Evolutionary conservation across 2,329 filamentous ascomycete genomes (phyloP).

Genomic region (Zopfia rhizophila): DNA sequence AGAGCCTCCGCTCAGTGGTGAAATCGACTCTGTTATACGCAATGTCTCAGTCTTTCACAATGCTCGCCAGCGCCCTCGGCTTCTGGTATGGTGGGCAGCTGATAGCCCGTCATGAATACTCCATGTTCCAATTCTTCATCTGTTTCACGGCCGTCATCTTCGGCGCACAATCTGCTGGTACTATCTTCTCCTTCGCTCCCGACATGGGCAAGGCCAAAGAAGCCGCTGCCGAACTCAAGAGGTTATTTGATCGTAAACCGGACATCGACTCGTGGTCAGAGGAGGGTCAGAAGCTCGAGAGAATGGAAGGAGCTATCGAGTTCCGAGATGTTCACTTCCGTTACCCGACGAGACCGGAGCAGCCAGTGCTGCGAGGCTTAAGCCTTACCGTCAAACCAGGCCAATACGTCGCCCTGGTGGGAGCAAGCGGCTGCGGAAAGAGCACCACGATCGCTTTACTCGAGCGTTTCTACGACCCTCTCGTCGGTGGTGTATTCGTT

Average conservation of each 20-base stretch:
- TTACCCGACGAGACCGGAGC: constrained; percentile 86
- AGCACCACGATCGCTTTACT: constrained; percentile 71
- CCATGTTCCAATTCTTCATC: constrained; percentile 87
- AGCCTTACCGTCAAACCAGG: constrained; percentile 76
- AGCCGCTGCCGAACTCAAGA: constrained; percentile 80
- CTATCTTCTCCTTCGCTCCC: constrained; percentile 88
- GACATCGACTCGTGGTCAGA: constrained; percentile 61
- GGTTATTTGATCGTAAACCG: constrained; percentile 81
- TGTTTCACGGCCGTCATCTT: constrained; percentile 87
- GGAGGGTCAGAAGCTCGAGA: constrained; percentile 37
- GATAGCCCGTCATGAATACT: constrained; percentile 55
- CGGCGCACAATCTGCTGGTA: constrained; percentile 87
- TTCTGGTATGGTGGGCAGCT: constrained; percentile 27
- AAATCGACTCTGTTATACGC: constrained; percentile 82
- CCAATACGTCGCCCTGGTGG: constrained; percentile 73
- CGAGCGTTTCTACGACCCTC: constrained; percentile 72
- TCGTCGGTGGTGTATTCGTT: constrained; percentile 80
- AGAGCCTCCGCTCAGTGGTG: constrained; percentile 75
- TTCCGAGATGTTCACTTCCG: constrained; percentile 94
- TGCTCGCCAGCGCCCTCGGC: constrained; percentile 12
- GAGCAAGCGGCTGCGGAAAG: constrained; percentile 74
- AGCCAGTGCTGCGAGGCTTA: constrained; percentile 84
- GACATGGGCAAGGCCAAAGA: constrained; percentile 99
- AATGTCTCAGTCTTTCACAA: constrained; percentile 77
- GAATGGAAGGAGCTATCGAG: constrained; percentile 77